Conservation (phyloP, 1,284 basidiomycete genomes). For the Trichosporon sp. region DNA sequence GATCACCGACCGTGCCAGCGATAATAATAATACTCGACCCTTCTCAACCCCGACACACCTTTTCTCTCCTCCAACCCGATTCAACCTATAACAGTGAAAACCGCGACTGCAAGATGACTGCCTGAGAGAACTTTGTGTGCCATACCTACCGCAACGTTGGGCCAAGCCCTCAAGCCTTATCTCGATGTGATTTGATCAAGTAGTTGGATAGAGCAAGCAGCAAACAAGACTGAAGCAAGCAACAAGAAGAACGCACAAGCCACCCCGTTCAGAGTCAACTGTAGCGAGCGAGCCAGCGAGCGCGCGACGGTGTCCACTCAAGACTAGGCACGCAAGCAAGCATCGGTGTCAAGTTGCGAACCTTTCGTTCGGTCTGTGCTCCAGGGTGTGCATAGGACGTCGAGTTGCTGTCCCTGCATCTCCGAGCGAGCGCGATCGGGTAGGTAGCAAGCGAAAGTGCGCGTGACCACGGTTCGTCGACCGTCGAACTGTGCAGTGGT, state of each 20-base stretch:
- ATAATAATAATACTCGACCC: background rate
- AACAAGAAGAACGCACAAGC: conserved; percentile 1
- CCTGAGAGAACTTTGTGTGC: background rate
- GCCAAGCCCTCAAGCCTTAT: conserved; percentile 2
- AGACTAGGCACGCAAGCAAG: background rate
- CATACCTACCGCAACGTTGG: conserved; percentile 1
- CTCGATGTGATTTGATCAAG: conserved; percentile 3
- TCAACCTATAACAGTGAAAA: background rate
- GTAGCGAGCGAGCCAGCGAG: too few relatives aligned
- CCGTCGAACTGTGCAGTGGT: background rate
- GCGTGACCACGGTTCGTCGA: background rate
- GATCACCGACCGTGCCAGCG: background rate
- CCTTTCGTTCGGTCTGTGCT: background rate
- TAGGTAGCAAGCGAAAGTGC: too few relatives aligned
- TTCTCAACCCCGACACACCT: background rate
- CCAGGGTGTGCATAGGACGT: background rate
- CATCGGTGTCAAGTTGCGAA: background rate
- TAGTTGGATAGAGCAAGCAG: conserved; percentile 1
- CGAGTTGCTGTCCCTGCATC: background rate
- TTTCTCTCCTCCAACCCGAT: background rate
- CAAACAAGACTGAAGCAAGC: conserved; percentile 3
- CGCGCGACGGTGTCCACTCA: background rate
- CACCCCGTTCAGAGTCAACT: background rate
- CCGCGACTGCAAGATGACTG: background rate
- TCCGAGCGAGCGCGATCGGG: too few relatives aligned